Percentiles rank a stretch among this genome's conserved stretches.
These are phyloP conservation scores for Waitea zeae DNA, from an alignment of 1,284 basidiomycete genomes.

Conservation along the genomic window DNA sequence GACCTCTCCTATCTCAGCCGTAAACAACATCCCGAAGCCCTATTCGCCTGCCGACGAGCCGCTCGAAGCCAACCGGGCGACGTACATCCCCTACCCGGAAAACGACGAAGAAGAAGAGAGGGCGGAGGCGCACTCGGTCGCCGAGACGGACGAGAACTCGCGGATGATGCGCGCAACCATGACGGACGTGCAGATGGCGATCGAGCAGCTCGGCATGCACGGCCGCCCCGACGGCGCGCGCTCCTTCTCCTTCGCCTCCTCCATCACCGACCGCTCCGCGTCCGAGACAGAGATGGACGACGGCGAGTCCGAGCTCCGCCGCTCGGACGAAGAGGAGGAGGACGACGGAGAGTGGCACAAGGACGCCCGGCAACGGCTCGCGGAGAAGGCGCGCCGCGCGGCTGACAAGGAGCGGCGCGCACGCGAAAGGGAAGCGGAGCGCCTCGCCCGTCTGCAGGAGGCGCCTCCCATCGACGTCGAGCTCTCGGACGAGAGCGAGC, in stretches of 20 bases:
- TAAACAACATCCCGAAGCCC: no score
- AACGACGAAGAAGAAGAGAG: no score
- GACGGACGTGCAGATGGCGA: constrained; percentile 77
- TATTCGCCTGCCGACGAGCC: no score
- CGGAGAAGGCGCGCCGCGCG: constrained; percentile 51
- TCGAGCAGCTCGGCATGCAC: constrained; percentile 49
- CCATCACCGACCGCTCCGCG: constrained; percentile 28
- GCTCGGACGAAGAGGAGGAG: constrained; percentile 23
- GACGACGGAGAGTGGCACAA: constrained; percentile 41
- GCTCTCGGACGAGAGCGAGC: constrained; percentile 69
- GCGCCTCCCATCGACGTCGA: constrained; percentile 61
- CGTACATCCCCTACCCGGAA: no score
- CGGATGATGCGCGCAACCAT: constrained; percentile 72
- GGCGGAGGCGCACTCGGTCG: neutral
- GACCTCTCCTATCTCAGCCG: no score
- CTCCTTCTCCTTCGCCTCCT: constrained; percentile 60
- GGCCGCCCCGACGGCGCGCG: constrained; percentile 26
- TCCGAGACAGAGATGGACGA: constrained; percentile 13
- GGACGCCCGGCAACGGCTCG: constrained; percentile 47
- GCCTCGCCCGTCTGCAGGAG: constrained; percentile 19
- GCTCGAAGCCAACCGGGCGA: no score
- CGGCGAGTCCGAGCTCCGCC: constrained; percentile 33
- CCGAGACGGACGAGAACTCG: constrained; percentile 13
- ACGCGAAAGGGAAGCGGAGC: constrained; percentile 25
- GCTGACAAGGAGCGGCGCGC: constrained; percentile 21